These are phyloP conservation scores for Raphanus raphanistrum DNA, from an alignment of 345 rosid species.

Conservation along the genomic window DNA sequence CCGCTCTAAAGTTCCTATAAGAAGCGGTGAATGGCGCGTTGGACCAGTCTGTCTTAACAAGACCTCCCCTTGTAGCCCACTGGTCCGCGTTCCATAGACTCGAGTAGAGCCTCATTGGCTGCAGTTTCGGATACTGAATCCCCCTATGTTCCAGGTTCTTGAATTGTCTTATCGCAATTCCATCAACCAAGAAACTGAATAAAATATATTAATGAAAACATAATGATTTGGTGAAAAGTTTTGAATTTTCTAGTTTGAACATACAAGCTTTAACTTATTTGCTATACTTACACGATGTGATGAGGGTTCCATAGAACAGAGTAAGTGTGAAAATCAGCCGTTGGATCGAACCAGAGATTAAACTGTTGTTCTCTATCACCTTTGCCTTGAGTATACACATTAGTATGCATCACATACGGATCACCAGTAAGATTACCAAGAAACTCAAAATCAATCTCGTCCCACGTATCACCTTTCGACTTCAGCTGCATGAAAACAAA, in stretches of 20 bases:
- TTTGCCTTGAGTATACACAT: slow-evolving; percentile 63
- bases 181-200: slow-evolving; percentile 54
- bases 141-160: slow-evolving; percentile 55
- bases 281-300: slow-evolving; percentile 49
- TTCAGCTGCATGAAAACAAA: slow-evolving; percentile 47
- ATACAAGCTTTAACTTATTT: not conserved
- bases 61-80: slow-evolving; percentile 72
- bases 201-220: not conserved
- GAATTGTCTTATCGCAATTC: slow-evolving; percentile 52
- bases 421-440: slow-evolving; percentile 70
- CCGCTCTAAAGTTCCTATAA: slow-evolving; percentile 43
- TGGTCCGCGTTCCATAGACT: slow-evolving; percentile 66
- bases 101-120: slow-evolving; percentile 60
- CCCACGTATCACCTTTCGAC: slow-evolving; percentile 58
- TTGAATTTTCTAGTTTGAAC: not conserved
- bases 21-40: slow-evolving; percentile 51
- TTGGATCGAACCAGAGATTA: slow-evolving; percentile 72
- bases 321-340: slow-evolving; percentile 69
- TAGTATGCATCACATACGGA: slow-evolving; percentile 66
- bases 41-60: slow-evolving; percentile 60
- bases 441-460: slow-evolving; percentile 80
- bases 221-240: not conserved
- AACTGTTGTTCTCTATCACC: slow-evolving; percentile 77
- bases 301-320: slow-evolving; percentile 67
- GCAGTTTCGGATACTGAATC: slow-evolving; percentile 52